Evolutionary conservation across 1,139 yeast genomes (phyloP).

Genomic region (Wickerhamomyces sp.): DNA sequence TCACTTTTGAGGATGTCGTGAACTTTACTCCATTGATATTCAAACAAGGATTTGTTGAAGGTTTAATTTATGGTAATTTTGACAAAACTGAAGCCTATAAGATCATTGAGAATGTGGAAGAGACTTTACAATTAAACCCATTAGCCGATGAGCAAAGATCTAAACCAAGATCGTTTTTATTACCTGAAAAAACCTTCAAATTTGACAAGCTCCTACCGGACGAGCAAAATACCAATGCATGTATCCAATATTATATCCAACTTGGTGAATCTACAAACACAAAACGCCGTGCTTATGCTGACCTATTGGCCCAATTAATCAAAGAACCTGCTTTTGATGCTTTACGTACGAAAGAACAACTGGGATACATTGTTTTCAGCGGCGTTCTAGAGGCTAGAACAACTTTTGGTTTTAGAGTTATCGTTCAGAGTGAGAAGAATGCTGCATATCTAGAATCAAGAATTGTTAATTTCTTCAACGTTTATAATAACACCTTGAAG

Average conservation of each 20-base stretch:
- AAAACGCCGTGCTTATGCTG: slow-evolving; percentile 45
- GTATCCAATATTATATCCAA: slow-evolving; percentile 76
- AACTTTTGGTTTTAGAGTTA: slow-evolving; percentile 69
- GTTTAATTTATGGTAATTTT: slow-evolving; percentile 78
- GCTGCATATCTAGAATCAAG: slow-evolving; percentile 73
- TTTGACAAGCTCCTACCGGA: slow-evolving; percentile 57
- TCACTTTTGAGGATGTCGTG: slow-evolving; percentile 48
- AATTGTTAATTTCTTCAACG: slow-evolving; percentile 58
- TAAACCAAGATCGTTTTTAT: slow-evolving; percentile 45
- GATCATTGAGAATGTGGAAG: slow-evolving; percentile 39
- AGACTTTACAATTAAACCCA: slow-evolving; percentile 29
- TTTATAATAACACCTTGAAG: slow-evolving; percentile 31
- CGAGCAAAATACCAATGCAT: slow-evolving; percentile 72
- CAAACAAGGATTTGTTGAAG: slow-evolving; percentile 51
- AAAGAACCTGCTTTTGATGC: slow-evolving; percentile 89
- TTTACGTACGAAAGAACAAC: slow-evolving; percentile 87
- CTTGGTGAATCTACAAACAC: slow-evolving; percentile 44
- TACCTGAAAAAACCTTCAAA: slow-evolving; percentile 42
- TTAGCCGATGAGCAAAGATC: slow-evolving; percentile 32
- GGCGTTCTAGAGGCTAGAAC: slow-evolving; percentile 68
- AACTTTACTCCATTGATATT: slow-evolving; percentile 44
- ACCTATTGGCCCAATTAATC: slow-evolving; percentile 64
- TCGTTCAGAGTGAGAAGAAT: slow-evolving; percentile 81
- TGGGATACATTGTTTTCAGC: slow-evolving; percentile 86
- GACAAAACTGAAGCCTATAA: slow-evolving; percentile 49